A percentile compares a stretch with the other conserved stretches of the same genome.
Conservation (phyloP, 129 eudicot genomes). For the Scalesia atractyloides region DNA sequence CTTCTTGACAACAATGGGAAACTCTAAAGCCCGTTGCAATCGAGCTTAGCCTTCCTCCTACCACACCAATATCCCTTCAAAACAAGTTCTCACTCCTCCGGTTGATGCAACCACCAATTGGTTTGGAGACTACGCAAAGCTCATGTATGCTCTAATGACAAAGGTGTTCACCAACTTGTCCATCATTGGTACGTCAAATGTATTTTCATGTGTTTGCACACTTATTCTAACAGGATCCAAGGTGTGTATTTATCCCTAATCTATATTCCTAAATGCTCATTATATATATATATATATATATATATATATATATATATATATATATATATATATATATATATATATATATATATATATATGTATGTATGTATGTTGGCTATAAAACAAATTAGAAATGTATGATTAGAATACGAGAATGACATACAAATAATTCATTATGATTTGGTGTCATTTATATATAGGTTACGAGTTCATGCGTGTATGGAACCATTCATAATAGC, state of each 20-base stretch:
- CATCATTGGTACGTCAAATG: conserved; percentile 64
- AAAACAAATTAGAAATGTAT: no score
- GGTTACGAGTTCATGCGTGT: conserved; percentile 82
- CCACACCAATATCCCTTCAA: conserved; percentile 45
- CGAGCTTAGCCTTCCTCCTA: conserved; percentile 75
- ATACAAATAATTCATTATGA: no score
- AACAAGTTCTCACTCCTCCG: conserved; percentile 78
- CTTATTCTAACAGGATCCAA: not conserved
- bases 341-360: no score
- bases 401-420: no score
- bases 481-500: conserved; percentile 84
- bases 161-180: conserved; percentile 84
- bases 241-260: not conserved
- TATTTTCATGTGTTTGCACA: not conserved
- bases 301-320: no score
- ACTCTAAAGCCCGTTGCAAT: conserved; percentile 89
- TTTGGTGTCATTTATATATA: no score
- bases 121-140: conserved; percentile 86
- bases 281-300: no score
- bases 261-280: not conserved
- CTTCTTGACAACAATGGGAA: conserved; percentile 66
- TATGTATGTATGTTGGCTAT: no score
- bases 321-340: no score
- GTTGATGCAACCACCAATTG: conserved; percentile 74
- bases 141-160: conserved; percentile 85